Percentiles rank a stretch among this genome's conserved stretches.
These are phyloP conservation scores for Oryza officinalis DNA, from an alignment of 176 grass and related monocot species.

Conservation along the genomic window DNA sequence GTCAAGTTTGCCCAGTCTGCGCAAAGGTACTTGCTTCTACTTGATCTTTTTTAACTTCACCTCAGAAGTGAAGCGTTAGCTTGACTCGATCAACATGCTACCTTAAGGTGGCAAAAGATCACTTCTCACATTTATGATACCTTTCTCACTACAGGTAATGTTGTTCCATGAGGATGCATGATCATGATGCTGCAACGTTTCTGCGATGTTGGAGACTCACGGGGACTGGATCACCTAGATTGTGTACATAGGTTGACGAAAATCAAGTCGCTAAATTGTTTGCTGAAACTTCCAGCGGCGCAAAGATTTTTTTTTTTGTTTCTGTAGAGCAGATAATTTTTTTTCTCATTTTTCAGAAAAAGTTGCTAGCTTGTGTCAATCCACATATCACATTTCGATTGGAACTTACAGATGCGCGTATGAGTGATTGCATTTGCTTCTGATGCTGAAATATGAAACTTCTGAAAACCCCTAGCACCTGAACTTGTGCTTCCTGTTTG, in stretches of 20 bases:
- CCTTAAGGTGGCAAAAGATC: background rate
- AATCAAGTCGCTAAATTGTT: constrained; percentile 36
- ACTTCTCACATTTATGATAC: constrained; percentile 2
- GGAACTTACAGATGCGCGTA: background rate
- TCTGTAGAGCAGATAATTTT: constrained; percentile 20
- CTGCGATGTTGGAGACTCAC: background rate
- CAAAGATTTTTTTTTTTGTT: background rate
- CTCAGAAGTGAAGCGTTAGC: background rate
- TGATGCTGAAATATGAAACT: constrained; percentile 8
- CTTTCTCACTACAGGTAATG: constrained; percentile 46
- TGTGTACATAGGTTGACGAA: constrained; percentile 43
- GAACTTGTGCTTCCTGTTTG: background rate
- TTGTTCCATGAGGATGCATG: constrained; percentile 51
- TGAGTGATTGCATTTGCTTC: background rate
- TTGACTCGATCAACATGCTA: background rate
- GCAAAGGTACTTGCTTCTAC: constrained; percentile 51
- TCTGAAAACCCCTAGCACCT: background rate
- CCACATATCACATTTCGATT: background rate
- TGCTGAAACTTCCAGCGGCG: constrained; percentile 29
- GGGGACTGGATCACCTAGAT: constrained; percentile 2
- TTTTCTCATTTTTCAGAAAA: background rate
- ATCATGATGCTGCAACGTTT: constrained; percentile 26
- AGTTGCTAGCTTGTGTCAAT: constrained; percentile 18
- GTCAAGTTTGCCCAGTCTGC: constrained; percentile 64
- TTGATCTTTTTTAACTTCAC: constrained; percentile 16